phyloP scores from a whole-genome alignment of 345 rosid genomes.

The Fremontodendron californicum region DNA sequence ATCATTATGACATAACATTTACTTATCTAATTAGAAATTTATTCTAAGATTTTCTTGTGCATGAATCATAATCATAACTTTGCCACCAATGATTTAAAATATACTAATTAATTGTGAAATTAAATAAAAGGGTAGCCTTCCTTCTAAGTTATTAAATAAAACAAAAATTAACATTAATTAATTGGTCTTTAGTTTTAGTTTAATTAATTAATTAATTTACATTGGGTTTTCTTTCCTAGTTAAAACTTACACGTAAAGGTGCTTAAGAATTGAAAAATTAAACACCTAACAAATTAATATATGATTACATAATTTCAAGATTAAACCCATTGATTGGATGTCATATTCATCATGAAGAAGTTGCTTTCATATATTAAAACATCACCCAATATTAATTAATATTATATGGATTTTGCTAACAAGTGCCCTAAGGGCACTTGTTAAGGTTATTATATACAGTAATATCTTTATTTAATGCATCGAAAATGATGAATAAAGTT shows the following conservation, averaged over 20 bases:
- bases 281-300: neutral
- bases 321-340: neutral
- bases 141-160: neutral
- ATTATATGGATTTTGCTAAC: too few relatives aligned
- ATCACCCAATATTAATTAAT: neutral
- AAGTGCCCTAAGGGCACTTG: too few relatives aligned
- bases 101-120: neutral
- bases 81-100: neutral
- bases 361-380: neutral
- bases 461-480: too few relatives aligned
- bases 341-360: neutral
- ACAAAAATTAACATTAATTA: too few relatives aligned
- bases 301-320: constrained; percentile 2
- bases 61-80: neutral
- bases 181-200: too few relatives aligned
- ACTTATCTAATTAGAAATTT: neutral
- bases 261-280: neutral
- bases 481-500: too few relatives aligned
- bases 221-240: neutral
- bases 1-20: neutral
- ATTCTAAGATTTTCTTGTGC: neutral
- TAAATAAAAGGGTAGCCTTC: neutral
- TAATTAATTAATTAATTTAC: neutral
- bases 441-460: too few relatives aligned
- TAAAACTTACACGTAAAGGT: neutral